Evolutionary conservation across 495 filamentous ascomycete species (phyloP).

Genomic region (Penicillium mononematosum): DNA sequence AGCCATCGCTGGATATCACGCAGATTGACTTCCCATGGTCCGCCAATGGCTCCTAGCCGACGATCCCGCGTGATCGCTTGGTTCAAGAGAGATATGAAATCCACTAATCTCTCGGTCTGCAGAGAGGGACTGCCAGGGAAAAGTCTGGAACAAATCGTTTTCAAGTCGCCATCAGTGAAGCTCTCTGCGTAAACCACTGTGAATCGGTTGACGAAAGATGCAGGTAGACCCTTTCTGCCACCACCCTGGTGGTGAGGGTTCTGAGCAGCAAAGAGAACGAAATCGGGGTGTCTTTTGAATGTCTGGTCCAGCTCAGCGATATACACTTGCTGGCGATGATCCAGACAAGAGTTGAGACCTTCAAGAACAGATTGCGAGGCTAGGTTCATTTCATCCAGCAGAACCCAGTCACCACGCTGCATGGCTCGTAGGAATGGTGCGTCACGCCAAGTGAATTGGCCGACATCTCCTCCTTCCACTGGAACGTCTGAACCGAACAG

Average conservation of each 20-base stretch:
- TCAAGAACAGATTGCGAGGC: conserved; percentile 97
- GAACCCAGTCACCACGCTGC: conserved; percentile 92
- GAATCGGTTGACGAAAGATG: conserved; percentile 96
- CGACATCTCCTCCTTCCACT: conserved; percentile 80
- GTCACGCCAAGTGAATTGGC: conserved; percentile 91
- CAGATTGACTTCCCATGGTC: conserved; percentile 97
- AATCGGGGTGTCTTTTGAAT: conserved; percentile 84
- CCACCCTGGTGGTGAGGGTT: conserved; percentile 98
- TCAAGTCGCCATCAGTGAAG: conserved; percentile 76
- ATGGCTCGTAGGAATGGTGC: conserved; percentile 94
- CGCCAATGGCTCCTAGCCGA: conserved; percentile 72
- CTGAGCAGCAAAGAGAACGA: conserved; percentile 92
- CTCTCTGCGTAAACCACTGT: conserved; percentile 95
- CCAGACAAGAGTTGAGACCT: conserved; percentile 93
- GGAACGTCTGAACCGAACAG: conserved; percentile 97
- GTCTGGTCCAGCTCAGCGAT: conserved; percentile 91
- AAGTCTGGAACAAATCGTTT: conserved; percentile 72
- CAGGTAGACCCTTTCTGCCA: conserved; percentile 90
- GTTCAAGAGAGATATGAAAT: conserved; percentile 78
- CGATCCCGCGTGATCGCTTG: conserved; percentile 62
- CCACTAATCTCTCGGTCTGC: conserved; percentile 63
- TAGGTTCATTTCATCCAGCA: conserved; percentile 98
- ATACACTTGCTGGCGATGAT: conserved; percentile 95
- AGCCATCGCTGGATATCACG: conserved; percentile 91
- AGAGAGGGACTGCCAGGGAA: conserved; percentile 60